Evolutionary conservation across 192 early-diverging fungal species (phyloP).

Genomic region (Gonapodya prolifera): DNA sequence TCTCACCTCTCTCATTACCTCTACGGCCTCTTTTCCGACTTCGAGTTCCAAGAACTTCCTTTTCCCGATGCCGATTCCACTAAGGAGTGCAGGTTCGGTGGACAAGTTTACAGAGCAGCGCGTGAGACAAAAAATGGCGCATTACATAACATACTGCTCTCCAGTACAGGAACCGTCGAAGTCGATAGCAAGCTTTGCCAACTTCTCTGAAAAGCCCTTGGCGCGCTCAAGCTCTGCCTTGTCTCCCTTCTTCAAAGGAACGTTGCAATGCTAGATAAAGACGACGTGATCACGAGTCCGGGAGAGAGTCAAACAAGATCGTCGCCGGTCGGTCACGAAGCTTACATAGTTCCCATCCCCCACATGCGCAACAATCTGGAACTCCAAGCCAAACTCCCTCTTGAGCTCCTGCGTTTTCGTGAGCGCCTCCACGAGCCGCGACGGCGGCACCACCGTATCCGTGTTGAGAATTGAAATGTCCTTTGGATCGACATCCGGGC

Average conservation of each 20-base stretch:
- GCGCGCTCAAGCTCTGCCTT: background rate
- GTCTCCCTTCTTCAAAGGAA: background rate
- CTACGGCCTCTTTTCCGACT: background rate
- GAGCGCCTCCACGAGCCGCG: too few relatives aligned
- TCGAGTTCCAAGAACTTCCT: background rate
- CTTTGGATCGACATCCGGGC: too few relatives aligned
- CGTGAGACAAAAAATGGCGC: background rate
- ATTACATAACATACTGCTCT: background rate
- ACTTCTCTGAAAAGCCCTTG: background rate
- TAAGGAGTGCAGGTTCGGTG: too few relatives aligned
- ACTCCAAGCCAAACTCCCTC: conserved; percentile 14
- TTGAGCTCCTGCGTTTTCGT: conserved; percentile 27
- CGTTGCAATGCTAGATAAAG: background rate
- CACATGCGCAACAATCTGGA: conserved; percentile 36
- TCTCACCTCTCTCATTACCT: too few relatives aligned
- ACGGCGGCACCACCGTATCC: too few relatives aligned
- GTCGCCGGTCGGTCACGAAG: too few relatives aligned
- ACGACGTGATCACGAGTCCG: too few relatives aligned
- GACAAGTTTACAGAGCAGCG: too few relatives aligned
- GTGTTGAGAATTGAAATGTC: too few relatives aligned
- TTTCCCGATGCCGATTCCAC: background rate
- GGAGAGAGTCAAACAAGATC: too few relatives aligned
- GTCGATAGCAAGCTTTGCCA: background rate
- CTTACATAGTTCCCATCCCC: too few relatives aligned
- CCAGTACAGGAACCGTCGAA: background rate